Evolutionary conservation across 306 rosid genomes (phyloP), one percentile per base, ranked within the genome.

Genomic region (Carpinus fangiana): DNA sequence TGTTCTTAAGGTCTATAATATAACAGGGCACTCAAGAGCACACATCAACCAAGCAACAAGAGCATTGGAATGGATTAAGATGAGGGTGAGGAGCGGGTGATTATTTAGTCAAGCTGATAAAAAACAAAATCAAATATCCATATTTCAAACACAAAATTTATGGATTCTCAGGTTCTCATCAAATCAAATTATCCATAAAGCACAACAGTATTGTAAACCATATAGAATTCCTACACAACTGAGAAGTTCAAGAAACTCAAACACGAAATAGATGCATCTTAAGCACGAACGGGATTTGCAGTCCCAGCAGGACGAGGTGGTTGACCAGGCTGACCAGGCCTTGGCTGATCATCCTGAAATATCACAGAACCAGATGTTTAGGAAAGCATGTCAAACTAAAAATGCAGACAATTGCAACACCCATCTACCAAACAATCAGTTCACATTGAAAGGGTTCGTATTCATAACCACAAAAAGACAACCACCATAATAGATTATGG

Each of bases 321-420:
- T 73, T 82, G 89, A 34, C 96, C 93, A 31, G 96, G 96, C 73
- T 84, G 93, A 31, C 93, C 93, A 1, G 96, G 91, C 83, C 92
- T 89, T 43, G 89, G 90, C 0, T 79, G 83, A 70, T 91, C 96
- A 72, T 91, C 96, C 96, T 90, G 41, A 23, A 76, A 78, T 79
- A 74, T 6, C 20, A 48, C 12, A 48, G 6, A 31, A 34, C 23
- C 12, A 34, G 72, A 66, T 66, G 5, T 7, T 28, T 65, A 7
- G n/a, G 47, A 47, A 70, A n/a, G 74, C 74, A 26, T 18, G 56
- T 4, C 46, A 82, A 81, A 18, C 7, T 43, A 34, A 17, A 13
- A 13, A 18, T 31, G 9, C 28, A 21, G 34, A 21, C 9, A 55
- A 18, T 17, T 55, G 60, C 60, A 9, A n/a, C 10, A 11, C 3